phyloP scores from a whole-genome alignment of 1,139 yeast genomes.

The Wickerhamomyces sp. region DNA sequence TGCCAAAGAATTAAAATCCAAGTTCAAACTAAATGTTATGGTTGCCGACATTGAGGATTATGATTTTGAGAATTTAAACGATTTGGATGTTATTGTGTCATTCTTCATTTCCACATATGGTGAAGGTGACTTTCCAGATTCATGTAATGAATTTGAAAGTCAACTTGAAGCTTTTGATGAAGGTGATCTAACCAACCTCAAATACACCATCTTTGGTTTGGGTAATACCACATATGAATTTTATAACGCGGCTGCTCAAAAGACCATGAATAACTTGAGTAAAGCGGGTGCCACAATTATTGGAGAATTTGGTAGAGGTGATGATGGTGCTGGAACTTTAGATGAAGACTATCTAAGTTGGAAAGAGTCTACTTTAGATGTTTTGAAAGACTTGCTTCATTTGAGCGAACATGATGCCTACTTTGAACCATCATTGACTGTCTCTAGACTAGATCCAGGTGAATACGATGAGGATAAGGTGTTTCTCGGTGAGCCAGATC shows the following conservation, averaged over 20 bases:
- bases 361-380: conserved; percentile 75
- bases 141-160: conserved; percentile 70
- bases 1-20: conserved; percentile 79
- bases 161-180: conserved; percentile 49
- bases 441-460: conserved; percentile 32
- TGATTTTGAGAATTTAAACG: conserved; percentile 72
- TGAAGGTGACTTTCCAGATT: conserved; percentile 98
- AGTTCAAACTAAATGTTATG: conserved; percentile 80
- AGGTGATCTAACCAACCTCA: conserved; percentile 57
- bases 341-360: conserved; percentile 93
- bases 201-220: conserved; percentile 76
- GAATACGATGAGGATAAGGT: conserved; percentile 39
- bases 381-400: conserved; percentile 58
- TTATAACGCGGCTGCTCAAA: conserved; percentile 78
- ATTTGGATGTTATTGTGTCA: conserved; percentile 55
- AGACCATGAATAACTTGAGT: conserved; percentile 42
- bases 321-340: conserved; percentile 90
- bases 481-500: conserved; percentile 82
- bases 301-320: conserved; percentile 83
- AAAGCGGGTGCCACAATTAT: conserved; percentile 67
- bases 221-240: conserved; percentile 94
- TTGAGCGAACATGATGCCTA: conserved; percentile 71
- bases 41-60: conserved; percentile 84
- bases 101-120: conserved; percentile 92
- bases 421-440: conserved; percentile 69